A percentile compares a stretch with the other conserved stretches of the same genome.
Conservation (phyloP, 1,139 yeast genomes). For the Suhomyces ambrosiae region DNA sequence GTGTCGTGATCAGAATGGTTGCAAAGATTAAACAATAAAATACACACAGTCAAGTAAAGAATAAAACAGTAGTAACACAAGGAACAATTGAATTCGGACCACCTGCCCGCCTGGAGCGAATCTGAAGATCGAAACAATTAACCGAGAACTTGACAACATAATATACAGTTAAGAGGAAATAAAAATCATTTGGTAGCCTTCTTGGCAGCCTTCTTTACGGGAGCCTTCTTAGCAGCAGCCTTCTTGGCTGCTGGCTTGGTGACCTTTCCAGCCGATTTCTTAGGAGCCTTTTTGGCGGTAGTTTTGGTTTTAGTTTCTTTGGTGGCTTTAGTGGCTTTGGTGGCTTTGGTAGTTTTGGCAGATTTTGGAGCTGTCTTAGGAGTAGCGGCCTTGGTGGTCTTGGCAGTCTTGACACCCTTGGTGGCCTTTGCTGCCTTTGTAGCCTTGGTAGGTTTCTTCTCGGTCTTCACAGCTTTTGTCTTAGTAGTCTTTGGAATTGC, state of each 20-base stretch:
- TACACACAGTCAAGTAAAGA: constrained; percentile 13
- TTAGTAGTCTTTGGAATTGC: constrained; percentile 14
- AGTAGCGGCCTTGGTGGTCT: constrained; percentile 23
- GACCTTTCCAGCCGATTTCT: constrained; percentile 7
- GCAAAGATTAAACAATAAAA: constrained; percentile 9
- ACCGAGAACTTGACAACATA: constrained; percentile 2
- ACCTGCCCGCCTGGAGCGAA: constrained; percentile 1
- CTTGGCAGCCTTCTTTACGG: constrained; percentile 8
- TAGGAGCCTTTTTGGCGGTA: constrained; percentile 7
- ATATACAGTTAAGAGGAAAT: constrained; percentile 6
- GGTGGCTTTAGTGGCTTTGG: constrained; percentile 13
- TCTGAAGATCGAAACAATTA: background rate
- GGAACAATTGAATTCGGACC: constrained; percentile 10
- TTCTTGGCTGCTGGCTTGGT: constrained; percentile 14
- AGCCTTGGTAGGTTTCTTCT: constrained; percentile 18
- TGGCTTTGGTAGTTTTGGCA: constrained; percentile 8
- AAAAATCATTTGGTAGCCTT: constrained; percentile 3
- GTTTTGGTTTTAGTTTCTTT: constrained; percentile 2
- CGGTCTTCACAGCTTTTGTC: constrained; percentile 8
- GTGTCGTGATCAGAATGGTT: background rate
- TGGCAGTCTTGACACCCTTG: constrained; percentile 26
- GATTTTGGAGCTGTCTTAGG: constrained; percentile 11
- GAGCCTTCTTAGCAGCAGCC: constrained; percentile 11
- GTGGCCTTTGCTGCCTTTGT: constrained; percentile 15
- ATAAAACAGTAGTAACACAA: constrained; percentile 15